phyloP scores from a whole-genome alignment of 192 early-diverging fungal genomes.

The Entomortierella parvispora region DNA sequence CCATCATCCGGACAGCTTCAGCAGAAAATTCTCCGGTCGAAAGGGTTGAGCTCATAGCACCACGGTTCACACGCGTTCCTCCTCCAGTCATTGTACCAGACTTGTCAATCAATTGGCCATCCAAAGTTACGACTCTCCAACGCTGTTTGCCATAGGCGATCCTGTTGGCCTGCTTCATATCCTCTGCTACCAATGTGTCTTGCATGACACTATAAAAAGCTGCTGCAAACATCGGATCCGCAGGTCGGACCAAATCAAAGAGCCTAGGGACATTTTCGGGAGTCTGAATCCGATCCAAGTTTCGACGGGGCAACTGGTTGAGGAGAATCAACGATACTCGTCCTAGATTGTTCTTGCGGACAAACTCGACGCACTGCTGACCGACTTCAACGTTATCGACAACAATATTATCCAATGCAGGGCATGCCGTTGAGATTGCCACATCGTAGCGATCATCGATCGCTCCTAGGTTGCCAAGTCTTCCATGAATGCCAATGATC shows the following conservation, averaged over 20 bases:
- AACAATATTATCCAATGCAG: constrained; percentile 86
- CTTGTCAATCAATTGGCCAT: constrained; percentile 90
- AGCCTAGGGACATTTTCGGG: constrained; percentile 86
- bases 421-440: constrained; percentile 92
- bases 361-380: constrained; percentile 89
- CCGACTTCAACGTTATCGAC: constrained; percentile 89
- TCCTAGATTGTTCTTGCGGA: constrained; percentile 88
- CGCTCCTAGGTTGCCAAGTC: constrained; percentile 95
- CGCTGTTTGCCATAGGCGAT: constrained; percentile 87
- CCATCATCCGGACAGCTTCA: constrained; percentile 65
- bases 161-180: constrained; percentile 85
- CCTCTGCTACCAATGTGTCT: constrained; percentile 88
- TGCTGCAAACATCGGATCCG: constrained; percentile 74
- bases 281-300: constrained; percentile 64
- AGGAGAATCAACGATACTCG: constrained; percentile 87
- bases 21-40: constrained; percentile 62
- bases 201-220: constrained; percentile 89
- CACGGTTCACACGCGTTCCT: constrained; percentile 75
- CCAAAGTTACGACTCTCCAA: constrained; percentile 94
- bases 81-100: constrained; percentile 96
- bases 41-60: constrained; percentile 90
- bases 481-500: constrained; percentile 82
- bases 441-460: constrained; percentile 96
- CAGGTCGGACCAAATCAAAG: constrained; percentile 88
- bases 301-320: constrained; percentile 71